Evolutionary conservation across 163 green algal genomes (phyloP), one percentile per base, ranked within the genome.

Genomic region (Coccomyxa subellipsoidea): DNA sequence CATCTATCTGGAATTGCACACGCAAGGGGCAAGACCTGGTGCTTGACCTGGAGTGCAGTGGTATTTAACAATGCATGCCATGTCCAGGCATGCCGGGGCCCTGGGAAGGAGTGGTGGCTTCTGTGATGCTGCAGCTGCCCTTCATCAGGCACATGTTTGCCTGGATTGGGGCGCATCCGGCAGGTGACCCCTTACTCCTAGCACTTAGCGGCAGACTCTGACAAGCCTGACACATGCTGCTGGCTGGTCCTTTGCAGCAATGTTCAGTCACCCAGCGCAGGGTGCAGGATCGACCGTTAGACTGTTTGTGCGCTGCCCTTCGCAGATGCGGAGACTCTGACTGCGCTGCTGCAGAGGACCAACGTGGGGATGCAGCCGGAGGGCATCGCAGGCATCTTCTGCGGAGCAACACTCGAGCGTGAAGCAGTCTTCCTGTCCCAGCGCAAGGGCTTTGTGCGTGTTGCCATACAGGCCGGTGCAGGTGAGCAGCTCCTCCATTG

Each of bases 391-490:
- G 75, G 75, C 18, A 35, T 59, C 25, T 79, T 59, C 36, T 35
- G 29, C 38, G 75, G 75, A 34, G 75, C 75, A 27, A 79, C 37
- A 27, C 75, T 15, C 8, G 37, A 69, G 7, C 32, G 37, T n/a
- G 75, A 79, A 37, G 38, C 27, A 15, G 38, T 79, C 36, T 79
- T 54, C 75, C 75, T 79, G 75, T 38, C 25, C 8, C 10, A 34
- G 1, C 37, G 75, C 15, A 69, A 69, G 38, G 75, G 75, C 75
- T 79, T 79, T 34, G 38, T 79, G 18, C 36, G 75, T 2, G 25
- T 79, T 3, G 75, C 75, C 75, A 79, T 79, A 2, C 75, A 79
- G 75, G 75, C 75, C 9, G 75, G 75, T 27, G 38, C 32, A 77
- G 70, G 70, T 39, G 5, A 23, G 70, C 70, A 35, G n/a, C n/a